Conservation (phyloP, 768 basidiomycete genomes). For the Phylloporus sp. region DNA sequence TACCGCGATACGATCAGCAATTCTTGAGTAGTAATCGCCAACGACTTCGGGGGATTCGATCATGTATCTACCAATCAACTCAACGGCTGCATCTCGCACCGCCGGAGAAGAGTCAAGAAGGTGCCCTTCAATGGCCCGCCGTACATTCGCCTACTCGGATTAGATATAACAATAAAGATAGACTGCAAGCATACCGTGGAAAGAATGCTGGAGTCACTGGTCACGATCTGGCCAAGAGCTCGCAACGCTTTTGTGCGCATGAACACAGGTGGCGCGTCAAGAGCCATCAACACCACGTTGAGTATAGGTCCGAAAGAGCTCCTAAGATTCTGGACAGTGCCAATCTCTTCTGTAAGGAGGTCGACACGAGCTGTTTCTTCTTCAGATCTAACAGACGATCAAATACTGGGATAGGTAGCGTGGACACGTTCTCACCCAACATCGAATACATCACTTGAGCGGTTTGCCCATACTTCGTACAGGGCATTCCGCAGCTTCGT, state of each 20-base stretch:
- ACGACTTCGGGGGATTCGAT: conserved; percentile 86
- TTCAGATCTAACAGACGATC: conserved; percentile 47
- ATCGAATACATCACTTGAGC: conserved; percentile 72
- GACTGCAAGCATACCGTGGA: conserved; percentile 47
- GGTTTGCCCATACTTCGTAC: conserved; percentile 70
- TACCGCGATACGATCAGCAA: conserved; percentile 89
- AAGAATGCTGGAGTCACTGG: conserved; percentile 81
- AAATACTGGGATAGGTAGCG: not conserved
- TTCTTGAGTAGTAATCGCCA: conserved; percentile 81
- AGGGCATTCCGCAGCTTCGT: conserved; percentile 59
- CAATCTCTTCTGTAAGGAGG: conserved; percentile 68
- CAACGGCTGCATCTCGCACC: conserved; percentile 95
- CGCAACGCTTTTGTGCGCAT: conserved; percentile 93
- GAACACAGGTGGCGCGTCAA: conserved; percentile 85
- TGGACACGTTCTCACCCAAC: conserved; percentile 52
- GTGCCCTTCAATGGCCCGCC: conserved; percentile 84
- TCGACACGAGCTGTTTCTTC: conserved; percentile 71
- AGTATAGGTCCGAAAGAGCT: conserved; percentile 84
- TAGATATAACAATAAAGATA: not conserved
- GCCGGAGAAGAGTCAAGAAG: conserved; percentile 89
- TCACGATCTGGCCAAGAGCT: conserved; percentile 85
- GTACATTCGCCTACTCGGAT: conserved; percentile 61
- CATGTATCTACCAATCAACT: conserved; percentile 97
- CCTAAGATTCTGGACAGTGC: conserved; percentile 68
- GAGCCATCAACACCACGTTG: conserved; percentile 68